phyloP scores from a whole-genome alignment of 2,329 filamentous ascomycete genomes.

The Sphaerostilbella broomeana region DNA sequence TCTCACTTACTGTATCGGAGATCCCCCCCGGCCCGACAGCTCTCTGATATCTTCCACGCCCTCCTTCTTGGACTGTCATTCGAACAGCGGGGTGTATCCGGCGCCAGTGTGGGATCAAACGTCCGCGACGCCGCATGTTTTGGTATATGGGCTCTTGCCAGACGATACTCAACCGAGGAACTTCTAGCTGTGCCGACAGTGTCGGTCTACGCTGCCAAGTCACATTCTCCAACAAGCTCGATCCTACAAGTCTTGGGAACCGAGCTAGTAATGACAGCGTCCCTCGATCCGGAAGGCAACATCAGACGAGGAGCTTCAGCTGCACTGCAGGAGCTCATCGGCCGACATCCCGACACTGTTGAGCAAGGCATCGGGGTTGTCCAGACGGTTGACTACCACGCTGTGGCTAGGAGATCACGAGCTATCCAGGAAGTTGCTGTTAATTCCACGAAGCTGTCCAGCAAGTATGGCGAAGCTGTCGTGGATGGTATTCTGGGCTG shows the following conservation, averaged over 20 bases:
- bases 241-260: slow-evolving; percentile 73
- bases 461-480: slow-evolving; percentile 64
- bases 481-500: slow-evolving; percentile 68
- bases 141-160: slow-evolving; percentile 85
- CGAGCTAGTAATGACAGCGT: slow-evolving; percentile 74
- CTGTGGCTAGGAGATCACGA: slow-evolving; percentile 78
- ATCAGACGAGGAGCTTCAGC: slow-evolving; percentile 89
- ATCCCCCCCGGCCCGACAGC: slow-evolving; percentile 63
- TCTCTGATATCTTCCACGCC: slow-evolving; percentile 69
- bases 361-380: slow-evolving; percentile 77
- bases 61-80: slow-evolving; percentile 77
- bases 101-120: slow-evolving; percentile 79
- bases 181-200: slow-evolving; percentile 55
- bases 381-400: slow-evolving; percentile 87
- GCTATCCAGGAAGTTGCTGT: slow-evolving; percentile 73
- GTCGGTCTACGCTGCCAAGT: slow-evolving; percentile 36
- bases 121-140: slow-evolving; percentile 95
- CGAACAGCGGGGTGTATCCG: slow-evolving; percentile 79
- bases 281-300: slow-evolving; percentile 84
- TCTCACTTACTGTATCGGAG: slow-evolving; percentile 80
- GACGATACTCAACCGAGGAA: slow-evolving; percentile 77
- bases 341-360: slow-evolving; percentile 82
- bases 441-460: slow-evolving; percentile 58
- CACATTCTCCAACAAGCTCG: slow-evolving; percentile 32
- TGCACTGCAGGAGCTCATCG: slow-evolving; percentile 87